Evolutionary conservation across 2,329 filamentous ascomycete genomes (phyloP).

Genomic region (Macrophomina pseudophaseolina): DNA sequence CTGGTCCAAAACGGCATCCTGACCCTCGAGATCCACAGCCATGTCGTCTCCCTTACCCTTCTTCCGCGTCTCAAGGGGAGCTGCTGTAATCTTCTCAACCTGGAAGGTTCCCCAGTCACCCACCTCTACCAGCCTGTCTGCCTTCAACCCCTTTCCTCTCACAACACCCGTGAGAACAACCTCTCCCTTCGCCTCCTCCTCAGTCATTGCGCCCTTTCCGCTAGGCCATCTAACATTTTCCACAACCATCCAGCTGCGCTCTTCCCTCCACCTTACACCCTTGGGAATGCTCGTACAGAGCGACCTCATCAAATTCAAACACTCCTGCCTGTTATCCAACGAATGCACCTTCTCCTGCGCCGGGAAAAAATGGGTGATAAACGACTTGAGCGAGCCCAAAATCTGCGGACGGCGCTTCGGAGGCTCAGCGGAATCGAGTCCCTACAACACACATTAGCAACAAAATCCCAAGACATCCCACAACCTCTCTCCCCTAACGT

Average conservation of each 20-base stretch:
- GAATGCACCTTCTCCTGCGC: constrained; percentile 89
- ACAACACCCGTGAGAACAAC: constrained; percentile 84
- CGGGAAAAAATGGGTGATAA: constrained; percentile 93
- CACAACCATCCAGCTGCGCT: constrained; percentile 92
- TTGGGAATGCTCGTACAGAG: constrained; percentile 92
- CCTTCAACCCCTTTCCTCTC: constrained; percentile 83
- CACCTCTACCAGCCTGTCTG: constrained; percentile 86
- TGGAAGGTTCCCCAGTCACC: constrained; percentile 95
- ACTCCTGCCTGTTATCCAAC: constrained; percentile 87
- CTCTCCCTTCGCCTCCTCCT: constrained; percentile 57
- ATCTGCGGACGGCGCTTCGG: constrained; percentile 79
- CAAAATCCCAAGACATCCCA: background rate
- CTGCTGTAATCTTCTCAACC: constrained; percentile 83
- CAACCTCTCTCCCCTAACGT: background rate
- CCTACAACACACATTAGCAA: constrained; percentile 37
- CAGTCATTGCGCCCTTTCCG: constrained; percentile 47
- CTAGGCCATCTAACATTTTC: constrained; percentile 78
- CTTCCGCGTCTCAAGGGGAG: constrained; percentile 65
- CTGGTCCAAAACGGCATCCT: constrained; percentile 65
- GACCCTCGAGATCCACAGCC: constrained; percentile 64
- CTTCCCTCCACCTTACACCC: constrained; percentile 93
- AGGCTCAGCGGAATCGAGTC: constrained; percentile 77
- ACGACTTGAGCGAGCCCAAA: constrained; percentile 83
- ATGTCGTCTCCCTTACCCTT: constrained; percentile 68
- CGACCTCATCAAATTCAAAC: constrained; percentile 86